These are phyloP conservation scores for Sporothrix curviconia DNA, from an alignment of 2,329 filamentous ascomycete genomes.

Conservation along the genomic window DNA sequence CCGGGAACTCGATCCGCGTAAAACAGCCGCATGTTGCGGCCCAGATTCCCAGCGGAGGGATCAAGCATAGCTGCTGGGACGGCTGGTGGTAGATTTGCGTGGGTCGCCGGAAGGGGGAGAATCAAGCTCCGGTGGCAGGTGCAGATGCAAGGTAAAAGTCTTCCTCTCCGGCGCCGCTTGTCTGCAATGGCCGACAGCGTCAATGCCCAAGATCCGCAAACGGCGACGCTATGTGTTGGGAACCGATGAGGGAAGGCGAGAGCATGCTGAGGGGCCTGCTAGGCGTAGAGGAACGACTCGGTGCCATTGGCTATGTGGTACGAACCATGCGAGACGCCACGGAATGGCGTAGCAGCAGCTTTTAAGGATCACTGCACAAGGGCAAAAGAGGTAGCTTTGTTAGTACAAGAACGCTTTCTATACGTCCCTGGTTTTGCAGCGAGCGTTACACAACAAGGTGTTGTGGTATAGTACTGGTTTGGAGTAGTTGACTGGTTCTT, in stretches of 20 bases:
- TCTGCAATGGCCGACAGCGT: conserved; percentile 34
- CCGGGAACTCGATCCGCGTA: conserved; percentile 85
- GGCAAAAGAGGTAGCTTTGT: background rate
- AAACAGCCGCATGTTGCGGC: conserved; percentile 83
- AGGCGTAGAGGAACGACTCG: conserved; percentile 73
- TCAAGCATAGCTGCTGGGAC: conserved; percentile 83
- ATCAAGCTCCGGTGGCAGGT: conserved; percentile 89
- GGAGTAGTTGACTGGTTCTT: too few relatives aligned
- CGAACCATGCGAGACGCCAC: conserved; percentile 81
- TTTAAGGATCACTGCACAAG: conserved; percentile 49
- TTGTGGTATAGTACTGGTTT: too few relatives aligned
- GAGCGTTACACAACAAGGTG: too few relatives aligned
- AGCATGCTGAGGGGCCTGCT: conserved; percentile 86
- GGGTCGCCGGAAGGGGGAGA: conserved; percentile 85
- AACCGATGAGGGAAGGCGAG: conserved; percentile 91
- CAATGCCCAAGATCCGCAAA: conserved; percentile 51
- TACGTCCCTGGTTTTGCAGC: too few relatives aligned
- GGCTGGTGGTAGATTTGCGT: conserved; percentile 97
- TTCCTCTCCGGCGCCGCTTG: conserved; percentile 48
- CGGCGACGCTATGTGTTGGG: conserved; percentile 77
- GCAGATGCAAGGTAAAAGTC: conserved; percentile 96
- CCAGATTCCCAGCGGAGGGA: conserved; percentile 92
- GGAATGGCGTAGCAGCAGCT: conserved; percentile 65
- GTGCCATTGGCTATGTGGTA: conserved; percentile 86
- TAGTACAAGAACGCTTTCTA: background rate